A percentile compares a stretch with the other conserved stretches of the same genome.
These are phyloP conservation scores for Thraustotheca clavata DNA, from an alignment of 352 stramenopile genomes.

Conservation along the genomic window DNA sequence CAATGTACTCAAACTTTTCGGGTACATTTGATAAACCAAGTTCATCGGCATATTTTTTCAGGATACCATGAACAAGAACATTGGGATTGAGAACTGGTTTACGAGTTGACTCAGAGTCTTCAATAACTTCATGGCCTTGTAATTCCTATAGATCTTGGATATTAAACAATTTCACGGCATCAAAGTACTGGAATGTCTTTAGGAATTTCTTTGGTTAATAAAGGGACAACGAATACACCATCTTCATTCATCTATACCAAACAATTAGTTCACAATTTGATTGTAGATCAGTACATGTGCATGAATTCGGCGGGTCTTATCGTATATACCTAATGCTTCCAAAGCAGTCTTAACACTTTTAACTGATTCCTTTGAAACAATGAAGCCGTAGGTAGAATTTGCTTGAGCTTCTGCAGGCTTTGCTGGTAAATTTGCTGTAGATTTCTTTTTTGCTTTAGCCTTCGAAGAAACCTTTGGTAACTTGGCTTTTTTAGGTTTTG, in stretches of 20 bases:
- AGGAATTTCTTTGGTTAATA: not conserved
- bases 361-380: slow-evolving; percentile 53
- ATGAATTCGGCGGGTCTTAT: slow-evolving; percentile 73
- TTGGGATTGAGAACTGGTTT: slow-evolving; percentile 47
- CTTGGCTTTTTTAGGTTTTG: not conserved
- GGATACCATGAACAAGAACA: slow-evolving; percentile 50
- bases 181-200: not conserved
- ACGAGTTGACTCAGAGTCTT: not conserved
- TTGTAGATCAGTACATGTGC: not conserved
- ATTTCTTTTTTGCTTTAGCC: slow-evolving; percentile 27
- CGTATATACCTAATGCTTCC: slow-evolving; percentile 50
- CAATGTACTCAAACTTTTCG: slow-evolving; percentile 63
- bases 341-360: slow-evolving; percentile 70
- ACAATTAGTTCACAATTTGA: not conserved
- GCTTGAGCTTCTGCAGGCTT: not conserved
- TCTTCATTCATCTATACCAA: not conserved
- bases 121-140: not conserved
- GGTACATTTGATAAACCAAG: slow-evolving; percentile 28
- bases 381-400: slow-evolving; percentile 13
- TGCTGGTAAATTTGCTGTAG: not conserved
- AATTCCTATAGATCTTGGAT: not conserved
- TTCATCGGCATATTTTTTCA: slow-evolving; percentile 43
- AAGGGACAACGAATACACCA: not conserved
- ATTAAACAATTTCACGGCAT: not conserved
- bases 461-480: not conserved